Conservation (phyloP, 768 basidiomycete genomes). For the Tubosaeta sp. region DNA sequence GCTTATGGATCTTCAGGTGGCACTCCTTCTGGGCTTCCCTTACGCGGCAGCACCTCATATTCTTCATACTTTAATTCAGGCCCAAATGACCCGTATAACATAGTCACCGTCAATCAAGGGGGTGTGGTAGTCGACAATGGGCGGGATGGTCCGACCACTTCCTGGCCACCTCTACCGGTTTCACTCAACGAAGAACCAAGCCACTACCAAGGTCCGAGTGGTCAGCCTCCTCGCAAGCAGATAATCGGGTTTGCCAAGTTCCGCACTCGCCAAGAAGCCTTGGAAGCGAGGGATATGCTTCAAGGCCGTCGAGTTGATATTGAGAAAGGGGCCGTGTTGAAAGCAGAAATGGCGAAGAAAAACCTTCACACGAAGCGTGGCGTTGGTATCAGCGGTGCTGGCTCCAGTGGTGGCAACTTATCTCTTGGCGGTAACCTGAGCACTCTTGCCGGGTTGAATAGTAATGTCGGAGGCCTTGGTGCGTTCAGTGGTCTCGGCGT, state of each 20-base stretch:
- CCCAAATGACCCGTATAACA: conserved; percentile 77
- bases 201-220: conserved; percentile 29
- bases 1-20: conserved; percentile 54
- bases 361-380: conserved; percentile 94
- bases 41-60: conserved; percentile 33
- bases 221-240: conserved; percentile 74
- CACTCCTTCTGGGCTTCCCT: conserved; percentile 32
- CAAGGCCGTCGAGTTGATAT: conserved; percentile 90
- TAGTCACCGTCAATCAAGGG: conserved; percentile 79
- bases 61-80: conserved; percentile 41
- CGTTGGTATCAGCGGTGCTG: conserved; percentile 57
- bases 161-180: conserved; percentile 51
- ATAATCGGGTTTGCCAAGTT: conserved; percentile 99
- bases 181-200: conserved; percentile 31
- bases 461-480: conserved; percentile 27
- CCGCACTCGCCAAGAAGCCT: conserved; percentile 77
- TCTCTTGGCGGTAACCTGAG: conserved; percentile 26
- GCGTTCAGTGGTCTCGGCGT: conserved; percentile 23
- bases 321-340: conserved; percentile 87
- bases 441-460: conserved; percentile 20
- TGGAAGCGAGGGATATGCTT: conserved; percentile 81
- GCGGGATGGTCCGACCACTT: conserved; percentile 65
- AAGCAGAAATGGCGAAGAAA: conserved; percentile 99
- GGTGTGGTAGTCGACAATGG: conserved; percentile 78
- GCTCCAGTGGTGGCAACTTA: conserved; percentile 25